Base-by-base conservation (phyloP, 495 filamentous ascomycete species). In the Daldinia decipiens region DNA sequence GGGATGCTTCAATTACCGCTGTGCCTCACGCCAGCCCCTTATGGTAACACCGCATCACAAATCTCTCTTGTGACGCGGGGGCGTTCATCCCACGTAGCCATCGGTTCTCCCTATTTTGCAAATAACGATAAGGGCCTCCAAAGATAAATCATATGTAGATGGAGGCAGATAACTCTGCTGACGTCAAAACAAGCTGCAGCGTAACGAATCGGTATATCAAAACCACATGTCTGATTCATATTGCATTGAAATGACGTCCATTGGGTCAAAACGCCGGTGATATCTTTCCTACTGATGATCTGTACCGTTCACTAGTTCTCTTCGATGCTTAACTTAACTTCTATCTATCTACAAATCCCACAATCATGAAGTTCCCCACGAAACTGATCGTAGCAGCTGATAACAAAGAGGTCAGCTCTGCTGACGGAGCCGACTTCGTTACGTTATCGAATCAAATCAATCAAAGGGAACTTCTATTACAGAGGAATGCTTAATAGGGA, bases 1-100 rank as follows among this genome's bases (percentile, higher is more conserved):
- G 70, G 60, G 40, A 62, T 68, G 59, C 64, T 67, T 39, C 36
- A 67, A 64, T 71, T 52, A 62, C 34, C 38, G 59, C 31, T 13
- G 59, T 61, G 11, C 17, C 45, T 50, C 19, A 13, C 13, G 11
- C 24, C 52, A 15, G 17, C 40, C 56, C 34, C 15, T 53, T 29
- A 58, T 45, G 29, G 19, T 32, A 59, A 38, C 53, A 54, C 24
- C 59, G 58, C 34, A 34, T 68, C 51, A 32, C 59, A 43, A 53
- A 7, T 36, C 29, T 27, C 34, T 13, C 29, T 39, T 31, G 27
- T 53, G 50, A 53, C 50, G 50, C 50, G 50, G 27, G 27, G 50
- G 24, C 24, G 12, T 9, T 31, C 50, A 53, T 53, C 50, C 50
- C 50, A 56, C 43, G 19, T 38, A 32, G 52, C 34, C 34, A 34